Percentiles rank a stretch among this genome's conserved stretches.
These are phyloP conservation scores for Prillingera fragicola DNA, from an alignment of 1,284 basidiomycete genomes.

Conservation along the genomic window DNA sequence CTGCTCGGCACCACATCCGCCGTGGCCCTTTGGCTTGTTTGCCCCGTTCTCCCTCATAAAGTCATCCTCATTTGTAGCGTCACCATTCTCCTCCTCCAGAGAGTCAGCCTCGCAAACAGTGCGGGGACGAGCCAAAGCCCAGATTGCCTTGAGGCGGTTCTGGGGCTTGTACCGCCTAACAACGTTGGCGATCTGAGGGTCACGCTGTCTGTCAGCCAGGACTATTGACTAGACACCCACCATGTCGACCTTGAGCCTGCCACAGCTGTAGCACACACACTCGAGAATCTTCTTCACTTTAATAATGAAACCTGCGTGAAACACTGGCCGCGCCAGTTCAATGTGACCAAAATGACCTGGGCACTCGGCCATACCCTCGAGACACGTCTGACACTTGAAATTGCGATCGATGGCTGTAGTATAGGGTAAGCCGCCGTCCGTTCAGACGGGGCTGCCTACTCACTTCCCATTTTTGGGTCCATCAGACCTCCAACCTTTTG, in stretches of 20 bases:
- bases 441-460: constrained; percentile 28
- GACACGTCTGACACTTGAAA: constrained; percentile 99
- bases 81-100: constrained; percentile 58
- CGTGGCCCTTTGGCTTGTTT: constrained; percentile 60
- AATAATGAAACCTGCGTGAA: constrained; percentile 94
- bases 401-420: constrained; percentile 85
- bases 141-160: constrained; percentile 78
- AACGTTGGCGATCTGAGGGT: constrained; percentile 73
- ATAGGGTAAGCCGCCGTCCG: constrained; percentile 22
- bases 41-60: constrained; percentile 48
- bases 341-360: constrained; percentile 99
- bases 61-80: constrained; percentile 61
- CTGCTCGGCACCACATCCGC: constrained; percentile 91
- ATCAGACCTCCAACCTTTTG: constrained; percentile 89
- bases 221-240: constrained; percentile 57
- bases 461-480: constrained; percentile 92
- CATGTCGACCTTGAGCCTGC: constrained; percentile 92
- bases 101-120: constrained; percentile 73
- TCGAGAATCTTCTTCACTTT: constrained; percentile 99
- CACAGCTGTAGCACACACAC: constrained; percentile 97
- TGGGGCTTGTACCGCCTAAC: constrained; percentile 81
- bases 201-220: constrained; percentile 55
- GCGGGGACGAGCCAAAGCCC: constrained; percentile 61
- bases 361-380: constrained; percentile 96
- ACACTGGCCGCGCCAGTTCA: constrained; percentile 92